phyloP scores from a whole-genome alignment of 306 rosid species.

The Spatholobus suberectus region DNA sequence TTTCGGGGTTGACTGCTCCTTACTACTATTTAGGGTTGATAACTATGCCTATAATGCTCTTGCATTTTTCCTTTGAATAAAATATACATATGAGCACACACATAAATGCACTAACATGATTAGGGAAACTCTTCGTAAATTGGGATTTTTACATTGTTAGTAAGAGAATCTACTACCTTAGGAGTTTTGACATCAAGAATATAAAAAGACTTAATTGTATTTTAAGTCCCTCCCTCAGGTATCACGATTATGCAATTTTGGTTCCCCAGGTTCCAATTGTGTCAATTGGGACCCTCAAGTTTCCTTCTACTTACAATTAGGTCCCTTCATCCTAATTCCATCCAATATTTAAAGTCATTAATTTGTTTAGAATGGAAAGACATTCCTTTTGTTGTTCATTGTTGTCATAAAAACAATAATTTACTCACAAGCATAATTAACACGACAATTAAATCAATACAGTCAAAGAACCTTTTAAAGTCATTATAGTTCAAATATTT shows the following conservation, averaged over 20 bases:
- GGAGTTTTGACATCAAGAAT: not conserved
- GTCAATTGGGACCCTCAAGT: not conserved
- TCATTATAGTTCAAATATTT: not conserved
- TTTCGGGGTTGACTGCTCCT: not conserved
- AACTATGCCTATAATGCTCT: not conserved
- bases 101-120: not conserved
- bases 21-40: not conserved
- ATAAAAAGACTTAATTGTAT: not conserved
- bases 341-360: not conserved
- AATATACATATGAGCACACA: not conserved
- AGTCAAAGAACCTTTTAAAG: not conserved
- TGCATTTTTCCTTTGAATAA: not conserved
- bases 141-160: not conserved
- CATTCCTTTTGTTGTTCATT: not conserved
- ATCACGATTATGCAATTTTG: not conserved
- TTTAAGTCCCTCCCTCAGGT: not conserved
- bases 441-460: not conserved
- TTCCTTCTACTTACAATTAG: not conserved
- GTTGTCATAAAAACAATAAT: not conserved
- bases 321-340: not conserved
- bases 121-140: not conserved
- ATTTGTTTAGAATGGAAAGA: not conserved
- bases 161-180: conserved; percentile 1
- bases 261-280: not conserved
- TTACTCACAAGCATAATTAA: not conserved